Evolutionary conservation across 768 basidiomycete genomes (phyloP), one percentile per base, ranked within the genome.

Genomic region (Tulasnella sp.): DNA sequence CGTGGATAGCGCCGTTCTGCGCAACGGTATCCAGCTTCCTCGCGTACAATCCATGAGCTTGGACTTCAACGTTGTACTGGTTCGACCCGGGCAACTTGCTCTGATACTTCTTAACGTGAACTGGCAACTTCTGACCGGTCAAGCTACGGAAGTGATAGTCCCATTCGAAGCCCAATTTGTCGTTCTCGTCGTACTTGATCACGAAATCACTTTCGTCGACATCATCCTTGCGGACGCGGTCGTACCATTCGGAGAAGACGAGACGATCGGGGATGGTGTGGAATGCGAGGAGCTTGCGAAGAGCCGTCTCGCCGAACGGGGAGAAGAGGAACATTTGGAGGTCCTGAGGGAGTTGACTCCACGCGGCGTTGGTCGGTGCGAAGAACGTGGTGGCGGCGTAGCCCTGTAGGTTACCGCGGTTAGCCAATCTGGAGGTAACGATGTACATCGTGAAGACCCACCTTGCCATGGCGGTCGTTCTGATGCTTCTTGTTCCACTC

Each of bases 261-360:
- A 81, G 37, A 37, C 46, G 42, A 28, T 79, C 22, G 60, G 80
- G 80, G 76, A 82, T 54, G 78, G 83, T 83, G 82, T 87, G 86
- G 83, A 85, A 87, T 20, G 82, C 82, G 41, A 87, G 81, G 46
- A 87, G 72, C 80, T 86, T 86, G 41, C 80, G 80, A 50, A 87
- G 80, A 31, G 83, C 84, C 20, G 75, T 42, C 41, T 83, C 80
- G 50, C 86, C 86, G 80, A 85, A 85, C 2, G 85, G 85, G 11
- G 85, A 86, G 85, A 86, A 86, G 79, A 87, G 83, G 84, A 81
- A 87, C 80, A 85, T 81, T 78, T 84, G 84, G 81, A 87, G 85
- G 69, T 83, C 83, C 22, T 82, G 78, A 11, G 86, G 86, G 31
- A 87, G 84, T 58, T 81, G 79, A 50, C 69, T 73, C 83, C 86